These are phyloP conservation scores for Fusarium floridanum DNA, from an alignment of 2,329 filamentous ascomycete genomes.

Conservation along the genomic window DNA sequence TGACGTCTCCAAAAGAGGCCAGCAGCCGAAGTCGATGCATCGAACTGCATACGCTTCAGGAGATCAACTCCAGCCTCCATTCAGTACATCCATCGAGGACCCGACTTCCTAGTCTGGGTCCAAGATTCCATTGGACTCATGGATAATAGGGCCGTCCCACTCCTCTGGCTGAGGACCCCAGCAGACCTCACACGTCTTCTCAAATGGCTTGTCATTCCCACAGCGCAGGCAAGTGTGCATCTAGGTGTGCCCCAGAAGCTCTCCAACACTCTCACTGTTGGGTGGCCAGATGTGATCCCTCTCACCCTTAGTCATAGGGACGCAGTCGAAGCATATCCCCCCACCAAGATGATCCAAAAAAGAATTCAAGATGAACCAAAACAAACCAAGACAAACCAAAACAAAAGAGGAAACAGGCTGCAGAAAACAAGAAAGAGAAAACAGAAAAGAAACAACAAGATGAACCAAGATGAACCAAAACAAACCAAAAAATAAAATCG, in stretches of 20 bases:
- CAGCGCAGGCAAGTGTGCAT: not conserved
- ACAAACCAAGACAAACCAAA: not conserved
- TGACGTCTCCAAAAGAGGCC: not conserved
- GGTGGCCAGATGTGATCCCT: not conserved
- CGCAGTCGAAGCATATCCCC: not conserved
- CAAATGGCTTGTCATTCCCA: not conserved
- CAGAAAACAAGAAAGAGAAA: not conserved
- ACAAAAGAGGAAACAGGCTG: not conserved
- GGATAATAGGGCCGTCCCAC: fast-evolving
- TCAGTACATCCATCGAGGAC: not conserved
- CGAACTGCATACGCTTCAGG: no score
- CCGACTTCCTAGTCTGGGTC: not conserved
- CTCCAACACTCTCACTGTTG: not conserved
- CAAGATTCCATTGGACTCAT: not conserved
- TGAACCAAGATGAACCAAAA: not conserved
- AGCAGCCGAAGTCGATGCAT: not conserved
- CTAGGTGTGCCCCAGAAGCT: not conserved
- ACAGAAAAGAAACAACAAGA: not conserved
- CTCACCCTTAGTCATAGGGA: not conserved
- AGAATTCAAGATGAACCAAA: not conserved
- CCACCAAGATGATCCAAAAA: not conserved
- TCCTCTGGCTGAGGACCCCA: not conserved
- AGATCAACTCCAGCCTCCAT: no score
- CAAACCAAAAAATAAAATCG: not conserved
- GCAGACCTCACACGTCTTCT: not conserved